Conservation (phyloP, 192 early-diverging fungal species). For the Dispira parvispora region DNA sequence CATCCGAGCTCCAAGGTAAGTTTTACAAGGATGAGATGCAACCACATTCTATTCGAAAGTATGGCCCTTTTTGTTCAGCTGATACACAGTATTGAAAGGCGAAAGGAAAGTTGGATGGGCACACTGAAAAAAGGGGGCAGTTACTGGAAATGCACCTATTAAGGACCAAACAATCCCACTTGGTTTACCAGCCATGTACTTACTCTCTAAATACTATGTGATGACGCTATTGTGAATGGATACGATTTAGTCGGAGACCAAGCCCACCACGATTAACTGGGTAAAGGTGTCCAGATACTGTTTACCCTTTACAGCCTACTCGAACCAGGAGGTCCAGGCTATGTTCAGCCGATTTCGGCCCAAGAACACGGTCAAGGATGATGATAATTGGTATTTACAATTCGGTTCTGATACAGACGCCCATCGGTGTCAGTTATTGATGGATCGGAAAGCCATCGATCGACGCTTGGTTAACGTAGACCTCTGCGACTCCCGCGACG, state of each 20-base stretch:
- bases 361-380: conserved; percentile 15
- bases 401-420: conserved; percentile 25
- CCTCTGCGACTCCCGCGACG: conserved; percentile 17
- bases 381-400: conserved; percentile 26
- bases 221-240: neutral
- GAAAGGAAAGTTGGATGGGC: too few species aligned
- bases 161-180: neutral
- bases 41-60: too few species aligned
- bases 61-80: neutral
- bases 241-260: neutral
- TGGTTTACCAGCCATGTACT: neutral
- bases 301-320: conserved; percentile 24
- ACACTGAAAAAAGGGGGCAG: too few species aligned
- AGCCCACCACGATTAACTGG: conserved; percentile 9
- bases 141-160: neutral
- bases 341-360: conserved; percentile 25
- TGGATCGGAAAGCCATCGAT: conserved; percentile 20
- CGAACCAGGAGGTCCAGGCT: conserved; percentile 16
- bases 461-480: conserved; percentile 26
- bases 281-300: conserved; percentile 23
- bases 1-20: too few species aligned
- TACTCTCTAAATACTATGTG: neutral
- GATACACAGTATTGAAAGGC: neutral
- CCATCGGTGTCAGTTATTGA: conserved; percentile 24
- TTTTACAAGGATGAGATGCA: too few species aligned